Conservation (phyloP, 2,329 filamentous ascomycete genomes). For the Plectosphaerella cucumerina region DNA sequence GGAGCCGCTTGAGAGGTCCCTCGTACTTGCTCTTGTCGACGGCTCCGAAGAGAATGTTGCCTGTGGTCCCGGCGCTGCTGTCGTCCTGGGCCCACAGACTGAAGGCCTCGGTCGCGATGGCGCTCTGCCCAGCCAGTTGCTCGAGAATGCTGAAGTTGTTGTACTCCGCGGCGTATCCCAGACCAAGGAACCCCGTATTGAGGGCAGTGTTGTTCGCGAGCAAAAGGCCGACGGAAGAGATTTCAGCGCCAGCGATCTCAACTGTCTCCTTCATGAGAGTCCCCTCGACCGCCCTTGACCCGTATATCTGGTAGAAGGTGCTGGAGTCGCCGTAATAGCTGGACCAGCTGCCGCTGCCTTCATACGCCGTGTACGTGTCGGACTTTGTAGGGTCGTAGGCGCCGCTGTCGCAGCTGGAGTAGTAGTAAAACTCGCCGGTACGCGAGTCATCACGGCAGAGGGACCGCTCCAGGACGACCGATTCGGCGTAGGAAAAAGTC, state of each 20-base stretch:
- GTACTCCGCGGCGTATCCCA: neutral
- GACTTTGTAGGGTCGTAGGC: conserved; percentile 36
- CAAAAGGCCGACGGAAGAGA: conserved; percentile 39
- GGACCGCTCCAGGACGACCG: neutral
- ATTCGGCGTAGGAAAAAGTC: neutral
- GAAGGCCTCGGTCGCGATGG: conserved; percentile 61
- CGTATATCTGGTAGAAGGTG: neutral
- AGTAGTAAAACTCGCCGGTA: too few relatives aligned
- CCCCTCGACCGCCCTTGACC: conserved; percentile 35
- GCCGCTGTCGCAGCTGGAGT: conserved; percentile 1
- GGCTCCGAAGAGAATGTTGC: conserved; percentile 6
- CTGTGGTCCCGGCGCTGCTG: neutral
- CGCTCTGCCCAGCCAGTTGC: conserved; percentile 36
- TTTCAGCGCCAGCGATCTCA: neutral
- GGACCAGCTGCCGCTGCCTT: too few relatives aligned
- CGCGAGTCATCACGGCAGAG: neutral
- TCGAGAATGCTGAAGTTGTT: conserved; percentile 48
- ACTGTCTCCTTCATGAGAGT: conserved; percentile 41
- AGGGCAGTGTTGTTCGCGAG: neutral
- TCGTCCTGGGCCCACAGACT: conserved; percentile 54
- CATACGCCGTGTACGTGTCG: conserved; percentile 13
- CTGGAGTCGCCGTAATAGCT: neutral
- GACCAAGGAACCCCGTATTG: neutral
- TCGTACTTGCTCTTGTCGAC: conserved; percentile 9
- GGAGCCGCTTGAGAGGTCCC: conserved; percentile 16